Evolutionary conservation across 2,329 filamentous ascomycete genomes (phyloP).

Genomic region (Fusarium sambucinum): DNA sequence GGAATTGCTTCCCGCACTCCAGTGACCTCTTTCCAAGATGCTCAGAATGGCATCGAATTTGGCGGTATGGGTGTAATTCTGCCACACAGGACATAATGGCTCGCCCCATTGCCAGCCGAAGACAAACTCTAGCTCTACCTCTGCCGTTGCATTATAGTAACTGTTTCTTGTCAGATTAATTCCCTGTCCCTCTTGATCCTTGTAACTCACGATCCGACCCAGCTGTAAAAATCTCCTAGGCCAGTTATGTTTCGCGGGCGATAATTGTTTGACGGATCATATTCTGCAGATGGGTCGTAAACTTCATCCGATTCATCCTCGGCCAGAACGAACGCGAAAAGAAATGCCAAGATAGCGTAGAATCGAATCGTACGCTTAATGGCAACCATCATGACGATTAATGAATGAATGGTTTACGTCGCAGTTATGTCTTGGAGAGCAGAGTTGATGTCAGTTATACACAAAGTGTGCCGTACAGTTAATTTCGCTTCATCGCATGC

Average conservation of each 20-base stretch:
- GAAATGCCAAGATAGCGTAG: accelerated
- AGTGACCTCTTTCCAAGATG: background rate
- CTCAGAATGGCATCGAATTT: background rate
- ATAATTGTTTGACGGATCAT: background rate
- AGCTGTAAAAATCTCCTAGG: background rate
- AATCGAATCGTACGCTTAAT: accelerated
- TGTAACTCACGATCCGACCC: constrained; percentile 10
- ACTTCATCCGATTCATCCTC: background rate
- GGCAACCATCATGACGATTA: accelerated
- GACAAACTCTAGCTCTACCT: background rate
- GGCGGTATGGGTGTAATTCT: background rate
- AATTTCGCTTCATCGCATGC: background rate
- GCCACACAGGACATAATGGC: background rate
- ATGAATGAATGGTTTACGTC: background rate
- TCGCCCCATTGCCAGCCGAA: background rate
- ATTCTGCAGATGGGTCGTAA: background rate
- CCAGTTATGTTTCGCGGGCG: constrained; percentile 5
- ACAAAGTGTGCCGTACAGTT: too few relatives aligned
- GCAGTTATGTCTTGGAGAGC: background rate
- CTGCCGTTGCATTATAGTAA: constrained; percentile 12
- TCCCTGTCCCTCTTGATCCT: accelerated
- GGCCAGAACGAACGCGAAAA: background rate
- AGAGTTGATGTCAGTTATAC: background rate
- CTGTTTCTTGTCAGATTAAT: background rate
- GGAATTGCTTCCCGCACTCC: constrained; percentile 2